Conservation (phyloP, 2,329 filamentous ascomycete species). For the Xylaria sp. region DNA sequence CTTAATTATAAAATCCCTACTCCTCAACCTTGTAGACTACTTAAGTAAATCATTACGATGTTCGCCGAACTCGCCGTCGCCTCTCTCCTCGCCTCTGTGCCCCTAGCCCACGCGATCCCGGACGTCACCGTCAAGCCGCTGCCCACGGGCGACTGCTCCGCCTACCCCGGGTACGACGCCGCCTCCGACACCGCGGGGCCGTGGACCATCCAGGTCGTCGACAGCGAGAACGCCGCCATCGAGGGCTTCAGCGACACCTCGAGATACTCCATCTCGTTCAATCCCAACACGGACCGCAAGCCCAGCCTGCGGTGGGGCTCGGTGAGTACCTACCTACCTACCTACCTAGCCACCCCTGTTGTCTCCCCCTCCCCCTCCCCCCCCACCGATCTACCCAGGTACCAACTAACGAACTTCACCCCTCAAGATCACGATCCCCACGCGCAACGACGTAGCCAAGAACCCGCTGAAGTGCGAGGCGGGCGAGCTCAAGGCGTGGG, state of each 20-base stretch:
- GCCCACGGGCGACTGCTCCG: slow-evolving; percentile 21
- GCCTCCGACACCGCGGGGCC: slow-evolving; percentile 22
- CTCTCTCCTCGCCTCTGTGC: slow-evolving; percentile 19
- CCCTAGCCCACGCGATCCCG: slow-evolving; percentile 19
- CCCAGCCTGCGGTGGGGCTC: slow-evolving; percentile 23
- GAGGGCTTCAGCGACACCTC: slow-evolving; percentile 26
- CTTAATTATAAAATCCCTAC: background rate
- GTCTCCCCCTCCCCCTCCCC: background rate
- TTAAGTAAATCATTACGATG: slow-evolving; percentile 12
- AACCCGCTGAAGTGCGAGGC: slow-evolving; percentile 20
- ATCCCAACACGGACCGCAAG: slow-evolving; percentile 19
- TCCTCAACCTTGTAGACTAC: background rate
- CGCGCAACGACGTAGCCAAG: slow-evolving; percentile 26
- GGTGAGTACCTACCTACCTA: slow-evolving; percentile 16
- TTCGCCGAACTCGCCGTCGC: slow-evolving; percentile 21
- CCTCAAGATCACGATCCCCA: slow-evolving; percentile 24
- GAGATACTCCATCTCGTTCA: slow-evolving; percentile 19
- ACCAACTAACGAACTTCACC: background rate
- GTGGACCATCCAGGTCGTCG: slow-evolving; percentile 21
- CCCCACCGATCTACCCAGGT: background rate
- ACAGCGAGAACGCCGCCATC: slow-evolving; percentile 24
- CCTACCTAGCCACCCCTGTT: no score
- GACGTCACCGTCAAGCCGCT: slow-evolving; percentile 21
- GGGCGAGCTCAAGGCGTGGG: slow-evolving; percentile 18
- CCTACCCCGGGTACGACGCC: slow-evolving; percentile 23